These are phyloP conservation scores for Acidiella bohemica DNA, from an alignment of 495 filamentous ascomycete genomes.

Conservation along the genomic window DNA sequence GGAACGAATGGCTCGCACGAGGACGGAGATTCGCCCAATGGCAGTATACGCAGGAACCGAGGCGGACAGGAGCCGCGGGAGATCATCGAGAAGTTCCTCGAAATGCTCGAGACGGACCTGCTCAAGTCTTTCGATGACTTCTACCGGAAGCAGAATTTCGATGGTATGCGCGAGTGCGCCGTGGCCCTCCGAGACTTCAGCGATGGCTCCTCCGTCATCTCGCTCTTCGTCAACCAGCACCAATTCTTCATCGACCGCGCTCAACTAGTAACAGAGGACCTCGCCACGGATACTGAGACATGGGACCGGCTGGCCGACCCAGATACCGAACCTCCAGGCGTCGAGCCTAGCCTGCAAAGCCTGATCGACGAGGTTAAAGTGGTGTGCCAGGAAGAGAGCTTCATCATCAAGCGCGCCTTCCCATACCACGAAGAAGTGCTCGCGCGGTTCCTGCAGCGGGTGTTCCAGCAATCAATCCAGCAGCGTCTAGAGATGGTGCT, in stretches of 20 bases:
- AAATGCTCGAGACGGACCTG: constrained; percentile 88
- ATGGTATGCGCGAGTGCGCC: constrained; percentile 79
- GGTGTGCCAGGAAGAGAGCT: constrained; percentile 92
- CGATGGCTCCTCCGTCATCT: constrained; percentile 84
- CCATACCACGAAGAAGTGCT: constrained; percentile 92
- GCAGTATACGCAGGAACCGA: constrained; percentile 1
- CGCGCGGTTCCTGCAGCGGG: constrained; percentile 77
- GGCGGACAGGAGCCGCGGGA: constrained; percentile 38
- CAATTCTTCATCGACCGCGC: constrained; percentile 95
- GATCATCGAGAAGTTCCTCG: constrained; percentile 91
- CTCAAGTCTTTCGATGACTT: constrained; percentile 93
- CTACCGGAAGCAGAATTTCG: constrained; percentile 84
- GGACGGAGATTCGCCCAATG: constrained; percentile 13
- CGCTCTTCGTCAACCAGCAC: constrained; percentile 94
- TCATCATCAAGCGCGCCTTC: constrained; percentile 89
- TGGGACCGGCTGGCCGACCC: constrained; percentile 89
- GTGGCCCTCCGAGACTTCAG: constrained; percentile 92
- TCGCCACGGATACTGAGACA: constrained; percentile 60
- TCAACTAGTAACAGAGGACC: constrained; percentile 81
- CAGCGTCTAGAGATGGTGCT: constrained; percentile 92
- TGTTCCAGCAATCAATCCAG: constrained; percentile 97
- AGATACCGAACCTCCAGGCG: constrained; percentile 75
- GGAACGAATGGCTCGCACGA: constrained; percentile 43
- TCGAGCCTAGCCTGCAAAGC: constrained; percentile 83
- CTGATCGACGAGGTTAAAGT: constrained; percentile 86